Conservation (phyloP, 2,329 filamentous ascomycete species). For the Ophiocordyceps camponoti-saundersi region DNA sequence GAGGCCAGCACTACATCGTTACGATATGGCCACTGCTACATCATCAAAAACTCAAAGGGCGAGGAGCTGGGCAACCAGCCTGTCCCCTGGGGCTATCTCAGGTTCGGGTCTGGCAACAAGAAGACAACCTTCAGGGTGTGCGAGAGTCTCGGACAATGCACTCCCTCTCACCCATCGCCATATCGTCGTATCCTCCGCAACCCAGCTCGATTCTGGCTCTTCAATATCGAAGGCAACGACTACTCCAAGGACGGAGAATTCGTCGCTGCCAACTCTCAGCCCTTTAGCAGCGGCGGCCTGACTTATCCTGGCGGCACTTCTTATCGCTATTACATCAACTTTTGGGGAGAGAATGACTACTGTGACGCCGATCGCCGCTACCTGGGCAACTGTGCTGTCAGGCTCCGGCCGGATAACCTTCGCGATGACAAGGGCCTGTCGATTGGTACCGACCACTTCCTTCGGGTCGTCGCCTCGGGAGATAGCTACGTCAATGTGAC, state of each 20-base stretch:
- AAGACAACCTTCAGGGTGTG: neutral
- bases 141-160: neutral
- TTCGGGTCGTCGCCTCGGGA: neutral
- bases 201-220: neutral
- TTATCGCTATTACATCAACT: neutral
- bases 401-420: neutral
- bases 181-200: neutral
- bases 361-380: neutral
- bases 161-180: neutral
- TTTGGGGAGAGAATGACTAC: neutral
- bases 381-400: neutral
- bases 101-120: neutral
- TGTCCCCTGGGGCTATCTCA: neutral
- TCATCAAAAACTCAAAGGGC: neutral
- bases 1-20: neutral
- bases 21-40: neutral
- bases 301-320: neutral
- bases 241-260: neutral
- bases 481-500: neutral
- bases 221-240: neutral
- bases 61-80: neutral
- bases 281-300: neutral
- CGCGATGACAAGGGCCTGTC: neutral
- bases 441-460: neutral
- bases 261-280: neutral